These are phyloP conservation scores for Dichotomocladium elegans DNA, from an alignment of 371 early-diverging fungal species.

Conservation along the genomic window DNA sequence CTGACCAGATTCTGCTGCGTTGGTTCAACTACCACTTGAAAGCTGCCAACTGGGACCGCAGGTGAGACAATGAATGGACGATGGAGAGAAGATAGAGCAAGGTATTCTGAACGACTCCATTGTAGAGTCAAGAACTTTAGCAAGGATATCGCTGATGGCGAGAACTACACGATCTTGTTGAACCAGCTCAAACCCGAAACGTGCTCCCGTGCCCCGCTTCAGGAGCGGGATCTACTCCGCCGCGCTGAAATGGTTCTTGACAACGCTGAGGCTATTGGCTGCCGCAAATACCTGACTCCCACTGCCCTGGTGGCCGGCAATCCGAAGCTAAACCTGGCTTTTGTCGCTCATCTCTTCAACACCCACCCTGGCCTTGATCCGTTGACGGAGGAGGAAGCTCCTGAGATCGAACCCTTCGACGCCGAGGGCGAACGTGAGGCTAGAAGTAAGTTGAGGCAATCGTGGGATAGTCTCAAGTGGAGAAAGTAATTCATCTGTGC, in stretches of 20 bases:
- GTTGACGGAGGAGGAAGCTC: slow-evolving; percentile 81
- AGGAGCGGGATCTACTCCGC: slow-evolving; percentile 66
- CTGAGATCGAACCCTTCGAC: slow-evolving; percentile 88
- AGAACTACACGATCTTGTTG: slow-evolving; percentile 90
- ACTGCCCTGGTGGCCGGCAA: slow-evolving; percentile 93
- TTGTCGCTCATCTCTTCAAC: slow-evolving; percentile 94
- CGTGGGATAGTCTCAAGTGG: background rate
- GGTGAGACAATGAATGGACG: slow-evolving; percentile 37
- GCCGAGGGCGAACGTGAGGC: slow-evolving; percentile 93
- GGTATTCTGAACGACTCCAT: background rate
- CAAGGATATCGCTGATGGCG: slow-evolving; percentile 91
- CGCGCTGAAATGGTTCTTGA: slow-evolving; percentile 88
- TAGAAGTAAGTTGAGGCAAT: slow-evolving; percentile 55
- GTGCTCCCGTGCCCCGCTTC: slow-evolving; percentile 83
- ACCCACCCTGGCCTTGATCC: slow-evolving; percentile 91
- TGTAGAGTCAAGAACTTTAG: slow-evolving; percentile 84
- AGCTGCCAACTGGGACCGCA: slow-evolving; percentile 83
- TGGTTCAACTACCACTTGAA: slow-evolving; percentile 98
- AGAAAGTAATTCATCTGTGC: background rate
- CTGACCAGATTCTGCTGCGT: slow-evolving; percentile 91
- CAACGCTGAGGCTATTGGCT: slow-evolving; percentile 90
- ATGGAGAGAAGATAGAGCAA: background rate
- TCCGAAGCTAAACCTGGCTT: slow-evolving; percentile 93
- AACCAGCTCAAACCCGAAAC: slow-evolving; percentile 84
- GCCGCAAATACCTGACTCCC: slow-evolving; percentile 91